Evolutionary conservation across 1,139 yeast genomes (phyloP).

Genomic region (Hemisphaericaspora xylofermentans): DNA sequence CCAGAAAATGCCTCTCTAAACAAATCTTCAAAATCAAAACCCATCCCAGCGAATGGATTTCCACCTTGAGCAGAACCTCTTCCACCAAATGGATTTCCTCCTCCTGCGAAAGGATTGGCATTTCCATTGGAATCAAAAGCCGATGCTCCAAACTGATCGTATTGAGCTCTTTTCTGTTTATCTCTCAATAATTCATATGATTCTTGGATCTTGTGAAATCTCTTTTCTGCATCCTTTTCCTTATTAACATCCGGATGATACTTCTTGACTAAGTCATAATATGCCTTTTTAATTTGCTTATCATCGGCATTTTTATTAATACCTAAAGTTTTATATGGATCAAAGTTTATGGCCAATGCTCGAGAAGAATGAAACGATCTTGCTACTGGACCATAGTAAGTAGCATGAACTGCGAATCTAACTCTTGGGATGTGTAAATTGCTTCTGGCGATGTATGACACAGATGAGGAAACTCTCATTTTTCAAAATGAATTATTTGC

Average conservation of each 20-base stretch:
- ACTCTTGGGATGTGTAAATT: background rate
- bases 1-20: constrained; percentile 70
- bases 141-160: constrained; percentile 86
- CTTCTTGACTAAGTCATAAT: constrained; percentile 88
- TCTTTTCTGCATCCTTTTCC: constrained; percentile 81
- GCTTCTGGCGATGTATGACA: background rate
- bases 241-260: constrained; percentile 97
- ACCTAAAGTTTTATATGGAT: constrained; percentile 85
- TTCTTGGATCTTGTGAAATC: constrained; percentile 89
- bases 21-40: constrained; percentile 80
- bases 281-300: constrained; percentile 90
- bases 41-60: constrained; percentile 47
- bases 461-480: constrained; percentile 2
- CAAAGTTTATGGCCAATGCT: constrained; percentile 38
- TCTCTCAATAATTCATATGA: constrained; percentile 91
- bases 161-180: constrained; percentile 82
- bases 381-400: constrained; percentile 1
- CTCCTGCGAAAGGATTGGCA: constrained; percentile 54
- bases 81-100: constrained; percentile 37
- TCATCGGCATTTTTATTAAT: constrained; percentile 68
- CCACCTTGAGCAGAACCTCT: constrained; percentile 32
- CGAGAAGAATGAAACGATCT: constrained; percentile 30
- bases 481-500: too few species aligned
- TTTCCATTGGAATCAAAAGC: constrained; percentile 75
- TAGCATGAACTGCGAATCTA: background rate